These are phyloP conservation scores for Aspergillus steynii DNA, from an alignment of 495 filamentous ascomycete genomes.

Conservation along the genomic window DNA sequence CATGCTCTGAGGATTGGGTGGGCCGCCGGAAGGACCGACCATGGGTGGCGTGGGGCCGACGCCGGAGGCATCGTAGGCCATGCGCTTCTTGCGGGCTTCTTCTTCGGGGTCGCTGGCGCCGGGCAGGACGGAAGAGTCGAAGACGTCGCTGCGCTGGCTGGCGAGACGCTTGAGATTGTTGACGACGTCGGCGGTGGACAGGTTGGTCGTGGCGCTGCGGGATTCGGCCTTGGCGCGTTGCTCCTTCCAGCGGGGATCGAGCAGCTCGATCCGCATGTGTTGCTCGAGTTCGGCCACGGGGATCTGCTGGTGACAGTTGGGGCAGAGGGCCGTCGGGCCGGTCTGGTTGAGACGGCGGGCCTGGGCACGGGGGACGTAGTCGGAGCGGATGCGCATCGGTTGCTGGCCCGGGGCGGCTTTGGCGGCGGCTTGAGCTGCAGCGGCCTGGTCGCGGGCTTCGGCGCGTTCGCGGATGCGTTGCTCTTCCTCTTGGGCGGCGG, in stretches of 20 bases:
- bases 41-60: constrained; percentile 26
- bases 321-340: constrained; percentile 75
- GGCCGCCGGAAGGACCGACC: constrained; percentile 29
- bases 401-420: constrained; percentile 60
- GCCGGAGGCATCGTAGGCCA: constrained; percentile 44
- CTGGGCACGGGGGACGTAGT: constrained; percentile 86
- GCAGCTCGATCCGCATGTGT: constrained; percentile 94
- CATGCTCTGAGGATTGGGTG: constrained; percentile 42
- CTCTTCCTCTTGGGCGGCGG: constrained; percentile 63
- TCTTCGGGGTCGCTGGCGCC: constrained; percentile 56
- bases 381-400: constrained; percentile 88
- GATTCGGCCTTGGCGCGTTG: constrained; percentile 86
- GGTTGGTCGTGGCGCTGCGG: constrained; percentile 81
- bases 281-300: constrained; percentile 83
- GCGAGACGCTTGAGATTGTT: constrained; percentile 96
- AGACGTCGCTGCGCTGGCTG: constrained; percentile 89
- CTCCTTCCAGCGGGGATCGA: constrained; percentile 96
- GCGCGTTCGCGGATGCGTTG: constrained; percentile 65
- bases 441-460: constrained; percentile 69
- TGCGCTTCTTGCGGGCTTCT: constrained; percentile 73
- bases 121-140: constrained; percentile 57
- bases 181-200: constrained; percentile 83
- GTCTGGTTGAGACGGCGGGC: constrained; percentile 62
- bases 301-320: constrained; percentile 90
- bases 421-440: constrained; percentile 75